These are phyloP conservation scores for Pseudopithomyces chartarum DNA, from an alignment of 2,329 filamentous ascomycete genomes.

Conservation along the genomic window DNA sequence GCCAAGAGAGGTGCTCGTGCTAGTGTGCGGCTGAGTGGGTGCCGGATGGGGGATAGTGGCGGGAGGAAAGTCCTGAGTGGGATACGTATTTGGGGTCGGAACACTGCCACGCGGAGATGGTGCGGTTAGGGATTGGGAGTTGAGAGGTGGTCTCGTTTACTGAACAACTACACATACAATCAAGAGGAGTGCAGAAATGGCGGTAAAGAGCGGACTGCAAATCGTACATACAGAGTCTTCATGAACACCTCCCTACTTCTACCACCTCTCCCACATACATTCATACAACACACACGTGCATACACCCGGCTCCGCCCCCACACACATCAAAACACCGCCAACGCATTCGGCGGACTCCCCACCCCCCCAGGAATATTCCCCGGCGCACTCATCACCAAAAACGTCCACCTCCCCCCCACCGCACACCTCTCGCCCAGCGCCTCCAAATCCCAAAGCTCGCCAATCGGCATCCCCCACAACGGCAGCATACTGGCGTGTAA, in stretches of 20 bases:
- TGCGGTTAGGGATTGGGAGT: too few species aligned
- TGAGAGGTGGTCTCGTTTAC: too few species aligned
- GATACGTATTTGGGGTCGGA: background rate
- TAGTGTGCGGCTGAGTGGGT: background rate
- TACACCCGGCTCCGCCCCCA: too few species aligned
- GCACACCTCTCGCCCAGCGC: constrained; percentile 1
- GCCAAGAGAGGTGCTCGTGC: background rate
- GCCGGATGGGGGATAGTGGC: background rate
- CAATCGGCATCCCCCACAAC: constrained; percentile 35
- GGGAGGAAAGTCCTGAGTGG: background rate
- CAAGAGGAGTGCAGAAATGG: too few species aligned
- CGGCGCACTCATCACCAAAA: constrained; percentile 64
- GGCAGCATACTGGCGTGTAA: constrained; percentile 30
- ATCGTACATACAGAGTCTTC: too few species aligned
- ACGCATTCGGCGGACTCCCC: constrained; percentile 30
- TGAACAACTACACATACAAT: too few species aligned
- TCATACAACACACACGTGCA: too few species aligned
- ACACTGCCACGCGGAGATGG: background rate
- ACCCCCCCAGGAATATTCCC: constrained; percentile 32
- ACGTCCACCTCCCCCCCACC: constrained; percentile 42
- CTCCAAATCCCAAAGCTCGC: background rate
- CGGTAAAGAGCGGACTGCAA: too few species aligned
- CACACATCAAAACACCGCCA: background rate
- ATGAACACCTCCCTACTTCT: too few species aligned
- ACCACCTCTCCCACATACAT: too few species aligned